phyloP scores from a whole-genome alignment of 2,329 filamentous ascomycete genomes.

The Ophiostoma australiae region DNA sequence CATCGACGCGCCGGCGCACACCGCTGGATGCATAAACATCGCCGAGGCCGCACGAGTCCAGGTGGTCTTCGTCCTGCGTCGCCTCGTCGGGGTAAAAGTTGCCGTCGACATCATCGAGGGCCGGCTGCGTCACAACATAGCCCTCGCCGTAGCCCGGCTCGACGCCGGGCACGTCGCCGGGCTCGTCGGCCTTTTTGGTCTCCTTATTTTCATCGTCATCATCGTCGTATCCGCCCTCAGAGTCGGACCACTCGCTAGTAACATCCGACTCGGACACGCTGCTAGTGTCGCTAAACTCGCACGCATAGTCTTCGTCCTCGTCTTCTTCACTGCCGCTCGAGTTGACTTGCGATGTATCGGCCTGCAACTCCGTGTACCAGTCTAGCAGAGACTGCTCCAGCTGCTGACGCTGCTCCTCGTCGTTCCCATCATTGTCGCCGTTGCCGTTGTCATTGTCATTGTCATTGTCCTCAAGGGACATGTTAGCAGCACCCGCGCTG shows the following conservation, averaged over 20 bases:
- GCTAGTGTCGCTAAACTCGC: constrained; percentile 59
- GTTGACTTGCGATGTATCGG: constrained; percentile 36
- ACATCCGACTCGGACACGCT: constrained; percentile 46
- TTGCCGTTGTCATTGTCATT: not conserved
- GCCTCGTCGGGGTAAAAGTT: constrained; percentile 74
- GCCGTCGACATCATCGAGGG: constrained; percentile 77
- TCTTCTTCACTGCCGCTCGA: constrained; percentile 32
- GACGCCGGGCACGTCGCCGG: constrained; percentile 74
- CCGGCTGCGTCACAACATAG: constrained; percentile 84
- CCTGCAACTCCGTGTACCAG: constrained; percentile 39
- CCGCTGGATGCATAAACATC: constrained; percentile 87
- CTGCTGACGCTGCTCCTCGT: constrained; percentile 30
- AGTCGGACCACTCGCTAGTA: constrained; percentile 48
- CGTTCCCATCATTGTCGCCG: constrained; percentile 27
- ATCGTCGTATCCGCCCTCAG: constrained; percentile 44
- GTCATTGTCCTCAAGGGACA: constrained; percentile 7
- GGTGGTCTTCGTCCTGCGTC: constrained; percentile 71
- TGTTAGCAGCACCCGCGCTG: constrained; percentile 29
- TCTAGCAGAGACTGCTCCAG: constrained; percentile 37
- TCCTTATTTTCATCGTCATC: constrained; percentile 46
- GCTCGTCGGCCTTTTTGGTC: constrained; percentile 38
- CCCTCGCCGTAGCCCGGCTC: constrained; percentile 68
- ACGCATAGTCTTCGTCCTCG: constrained; percentile 50
- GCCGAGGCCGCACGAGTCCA: constrained; percentile 75
- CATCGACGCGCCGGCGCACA: constrained; percentile 67